Percentiles rank a stretch among this genome's conserved stretches.
Evolutionary conservation across 1,284 basidiomycete species (phyloP).

Genomic region (Leccinum cinnamomeum): DNA sequence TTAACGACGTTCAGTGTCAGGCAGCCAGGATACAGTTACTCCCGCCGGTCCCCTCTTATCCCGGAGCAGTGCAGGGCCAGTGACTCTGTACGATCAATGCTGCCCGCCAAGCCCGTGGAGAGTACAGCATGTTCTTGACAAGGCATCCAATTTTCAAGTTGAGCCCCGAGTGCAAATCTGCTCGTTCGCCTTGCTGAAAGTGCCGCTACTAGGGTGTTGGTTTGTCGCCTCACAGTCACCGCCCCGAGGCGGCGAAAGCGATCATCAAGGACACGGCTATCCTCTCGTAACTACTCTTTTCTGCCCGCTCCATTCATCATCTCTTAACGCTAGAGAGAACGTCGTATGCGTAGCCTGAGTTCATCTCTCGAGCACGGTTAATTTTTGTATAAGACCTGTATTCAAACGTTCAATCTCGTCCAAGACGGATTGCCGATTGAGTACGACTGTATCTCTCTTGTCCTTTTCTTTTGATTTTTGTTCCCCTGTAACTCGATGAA

Average conservation of each 20-base stretch:
- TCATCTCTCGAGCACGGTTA: slow-evolving; percentile 37
- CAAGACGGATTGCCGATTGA: slow-evolving; percentile 74
- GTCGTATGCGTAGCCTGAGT: not conserved
- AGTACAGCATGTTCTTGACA: too few relatives aligned
- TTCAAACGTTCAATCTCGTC: slow-evolving; percentile 83
- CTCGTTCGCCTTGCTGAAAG: too few relatives aligned
- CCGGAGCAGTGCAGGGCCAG: too few relatives aligned
- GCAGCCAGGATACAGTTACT: too few relatives aligned
- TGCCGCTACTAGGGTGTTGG: too few relatives aligned
- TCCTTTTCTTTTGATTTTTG: slow-evolving; percentile 55
- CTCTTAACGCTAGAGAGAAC: not conserved
- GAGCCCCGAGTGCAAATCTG: too few relatives aligned
- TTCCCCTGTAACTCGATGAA: slow-evolving; percentile 31
- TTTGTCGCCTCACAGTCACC: too few relatives aligned
- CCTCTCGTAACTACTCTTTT: slow-evolving; percentile 16
- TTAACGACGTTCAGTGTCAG: too few relatives aligned
- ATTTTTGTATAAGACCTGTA: slow-evolving; percentile 60
- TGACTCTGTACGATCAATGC: too few relatives aligned
- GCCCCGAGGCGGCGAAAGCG: slow-evolving; percentile 26
- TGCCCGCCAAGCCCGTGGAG: too few relatives aligned
- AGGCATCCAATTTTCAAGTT: too few relatives aligned
- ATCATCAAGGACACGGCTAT: slow-evolving; percentile 32
- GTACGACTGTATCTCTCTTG: slow-evolving; percentile 56
- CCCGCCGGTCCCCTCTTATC: too few relatives aligned
- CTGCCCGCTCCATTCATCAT: not conserved